phyloP scores from a whole-genome alignment of 2,329 filamentous ascomycete species.

The Verticillium albo-atrum region DNA sequence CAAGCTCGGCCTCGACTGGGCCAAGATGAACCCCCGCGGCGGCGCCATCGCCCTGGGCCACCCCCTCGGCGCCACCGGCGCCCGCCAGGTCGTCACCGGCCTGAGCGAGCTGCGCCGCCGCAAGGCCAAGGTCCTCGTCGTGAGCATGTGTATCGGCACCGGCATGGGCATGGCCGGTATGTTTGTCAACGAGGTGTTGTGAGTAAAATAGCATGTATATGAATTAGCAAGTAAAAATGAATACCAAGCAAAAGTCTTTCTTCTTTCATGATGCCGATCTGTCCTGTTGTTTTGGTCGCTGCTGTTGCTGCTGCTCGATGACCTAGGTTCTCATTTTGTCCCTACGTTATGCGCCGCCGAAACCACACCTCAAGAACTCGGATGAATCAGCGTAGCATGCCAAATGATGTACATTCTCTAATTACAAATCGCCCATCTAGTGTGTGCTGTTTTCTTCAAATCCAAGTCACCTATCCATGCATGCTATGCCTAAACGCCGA shows the following conservation, averaged over 20 bases:
- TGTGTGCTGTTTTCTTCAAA: not conserved
- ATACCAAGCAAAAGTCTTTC: too few relatives aligned
- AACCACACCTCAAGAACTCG: too few relatives aligned
- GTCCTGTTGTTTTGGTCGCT: too few relatives aligned
- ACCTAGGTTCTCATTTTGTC: too few relatives aligned
- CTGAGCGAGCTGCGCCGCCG: conserved; percentile 77
- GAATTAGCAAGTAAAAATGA: too few relatives aligned
- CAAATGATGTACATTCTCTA: not conserved
- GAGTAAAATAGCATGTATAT: not conserved
- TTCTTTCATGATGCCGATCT: too few relatives aligned
- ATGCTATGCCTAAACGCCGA: not conserved
- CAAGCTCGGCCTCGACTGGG: conserved; percentile 63
- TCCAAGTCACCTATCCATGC: not conserved
- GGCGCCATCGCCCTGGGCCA: conserved; percentile 82
- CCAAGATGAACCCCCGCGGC: conserved; percentile 77
- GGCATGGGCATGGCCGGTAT: conserved; percentile 66
- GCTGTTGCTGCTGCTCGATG: too few relatives aligned
- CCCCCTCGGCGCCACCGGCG: conserved; percentile 73
- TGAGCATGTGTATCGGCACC: conserved; percentile 81
- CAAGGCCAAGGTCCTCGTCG: conserved; percentile 87
- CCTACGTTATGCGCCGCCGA: too few relatives aligned
- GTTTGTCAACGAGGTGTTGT: conserved; percentile 53
- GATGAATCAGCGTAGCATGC: not conserved
- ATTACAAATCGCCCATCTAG: not conserved
- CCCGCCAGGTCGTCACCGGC: conserved; percentile 82